Evolutionary conservation across 2,329 filamentous ascomycete species (phyloP), one percentile per base, ranked within the genome.

Genomic region (Nannizzia gypsea): DNA sequence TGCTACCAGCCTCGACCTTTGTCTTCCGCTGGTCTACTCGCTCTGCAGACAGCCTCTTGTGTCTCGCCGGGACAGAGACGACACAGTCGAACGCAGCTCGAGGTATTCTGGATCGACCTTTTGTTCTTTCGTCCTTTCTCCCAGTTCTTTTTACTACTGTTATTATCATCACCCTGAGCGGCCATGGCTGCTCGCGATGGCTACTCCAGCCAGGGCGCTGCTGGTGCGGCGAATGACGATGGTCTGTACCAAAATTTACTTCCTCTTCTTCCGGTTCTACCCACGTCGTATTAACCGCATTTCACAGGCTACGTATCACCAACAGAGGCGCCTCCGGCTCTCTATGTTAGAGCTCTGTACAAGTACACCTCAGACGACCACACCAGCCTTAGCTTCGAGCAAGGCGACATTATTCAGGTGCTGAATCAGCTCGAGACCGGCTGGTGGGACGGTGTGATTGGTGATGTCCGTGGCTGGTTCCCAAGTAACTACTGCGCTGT

Each of bases 371-470:
- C 93, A 69, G 92, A 99, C 76, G 93, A 99, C 75, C 86, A 90
- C 68, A 97, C 92, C 55, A 96, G 91, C 77, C 78, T 99, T 71
- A 97, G 91, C 76, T 99, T 99, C 75, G 89, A 90, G 68, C 88
- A 95, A 73, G 93, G 93, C 69, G 93, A 99, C 76, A 85, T 97
- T 66, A 99, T 99, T 68, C 92, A 97, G 76, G 93, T 99, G 67
- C 92, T 99, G 68, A 99, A 93, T 58, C 92, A 96, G 76, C 81
- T 97, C 60, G 93, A 99, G 74, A 97, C 91, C 69, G 93, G 93
- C 60, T 99, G 93, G 93, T 99, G 93, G 93, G 93, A 99, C 76
- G 93, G 93, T 56, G 90, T 99, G 60, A 96, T 99, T 72, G 93
- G 96, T 69, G 90, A 91, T 61, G 88, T 96, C 66, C 86, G 93